phyloP scores from a whole-genome alignment of 306 rosid genomes.

The Gynostemma pentaphyllum region DNA sequence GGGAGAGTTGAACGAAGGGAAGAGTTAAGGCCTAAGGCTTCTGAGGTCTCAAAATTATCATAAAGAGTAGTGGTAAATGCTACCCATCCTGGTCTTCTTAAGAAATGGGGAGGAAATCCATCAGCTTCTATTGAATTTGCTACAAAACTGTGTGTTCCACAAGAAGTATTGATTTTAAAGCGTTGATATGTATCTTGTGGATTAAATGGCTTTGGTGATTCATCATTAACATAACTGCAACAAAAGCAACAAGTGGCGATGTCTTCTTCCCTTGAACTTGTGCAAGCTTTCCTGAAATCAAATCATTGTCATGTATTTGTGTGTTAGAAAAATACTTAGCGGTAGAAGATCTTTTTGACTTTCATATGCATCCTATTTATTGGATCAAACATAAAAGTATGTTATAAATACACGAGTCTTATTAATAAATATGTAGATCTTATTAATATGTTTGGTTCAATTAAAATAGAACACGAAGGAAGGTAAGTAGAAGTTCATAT shows the following conservation, averaged over 20 bases:
- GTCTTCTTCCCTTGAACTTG: slow-evolving; percentile 21
- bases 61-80: slow-evolving; percentile 14
- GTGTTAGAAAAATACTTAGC: too few relatives aligned
- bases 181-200: slow-evolving; percentile 18
- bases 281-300: slow-evolving; percentile 23
- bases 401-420: too few relatives aligned
- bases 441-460: too few relatives aligned
- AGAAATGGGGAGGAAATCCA: slow-evolving; percentile 40
- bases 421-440: too few relatives aligned
- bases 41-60: slow-evolving; percentile 19
- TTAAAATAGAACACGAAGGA: too few relatives aligned
- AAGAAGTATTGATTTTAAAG: slow-evolving; percentile 25
- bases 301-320: too few relatives aligned
- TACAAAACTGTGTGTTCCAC: slow-evolving; percentile 29
- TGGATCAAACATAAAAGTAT: too few relatives aligned
- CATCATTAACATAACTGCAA: slow-evolving; percentile 10
- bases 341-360: too few relatives aligned
- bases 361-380: too few relatives aligned
- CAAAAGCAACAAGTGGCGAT: slow-evolving; percentile 4
- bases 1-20: slow-evolving; percentile 31
- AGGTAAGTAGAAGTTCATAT: too few relatives aligned
- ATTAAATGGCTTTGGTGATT: slow-evolving; percentile 17
- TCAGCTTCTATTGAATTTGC: slow-evolving; percentile 34
- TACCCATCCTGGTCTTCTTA: slow-evolving; percentile 38
- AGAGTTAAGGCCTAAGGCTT: slow-evolving; percentile 39